Base-by-base conservation (phyloP, 306 rosid genomes). In the Lotus japonicus region DNA sequence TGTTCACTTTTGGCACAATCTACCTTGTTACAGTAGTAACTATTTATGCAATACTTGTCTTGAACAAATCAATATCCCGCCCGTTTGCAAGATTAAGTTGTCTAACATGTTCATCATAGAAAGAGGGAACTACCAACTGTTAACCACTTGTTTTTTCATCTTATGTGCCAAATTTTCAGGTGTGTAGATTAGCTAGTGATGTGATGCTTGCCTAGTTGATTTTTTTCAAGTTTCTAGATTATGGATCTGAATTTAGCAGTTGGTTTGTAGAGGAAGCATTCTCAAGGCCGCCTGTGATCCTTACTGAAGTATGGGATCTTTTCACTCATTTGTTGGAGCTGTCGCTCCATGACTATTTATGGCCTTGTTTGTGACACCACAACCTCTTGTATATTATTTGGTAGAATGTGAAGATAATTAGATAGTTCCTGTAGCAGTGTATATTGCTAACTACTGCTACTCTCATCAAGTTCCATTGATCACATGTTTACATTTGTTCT, bases 361-460 rank as follows among this genome's bases (percentile, higher is more conserved):
- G 55, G 67, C 71, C 59, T 70, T 38, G 23, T 66, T 76, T 69
- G 58, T 65, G 72, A 42, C 71, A 82, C 52, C 79, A 56, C 55
- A 42, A 48, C 66, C 74, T 57, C 59, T 67, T 88, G 91, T 85
- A 85, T 72, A 70, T 75, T 88, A 84, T 85, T 49, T 71, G 62
- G 84, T 80, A 81, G 84, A 76, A 82, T 76, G 77, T 75, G 61
- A 68, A 66, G 71, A 75, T 73, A 57, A 66, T 72, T 83, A 81
- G 84, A 62, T 75, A 60, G 76, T 70, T 72, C 48, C 23, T 59
- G 70, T 71, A 79, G 88, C 68, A 74, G 45, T 83, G 87, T 80
- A 82, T 81, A 88, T 83, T 71, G 77, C 91, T 75, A 84, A 83
- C 87, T 71, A 41, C 52, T 73, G 64, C 80, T 70, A 17, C 86